Conservation (phyloP, 768 basidiomycete genomes). For the Udeniomyces megalosporus region DNA sequence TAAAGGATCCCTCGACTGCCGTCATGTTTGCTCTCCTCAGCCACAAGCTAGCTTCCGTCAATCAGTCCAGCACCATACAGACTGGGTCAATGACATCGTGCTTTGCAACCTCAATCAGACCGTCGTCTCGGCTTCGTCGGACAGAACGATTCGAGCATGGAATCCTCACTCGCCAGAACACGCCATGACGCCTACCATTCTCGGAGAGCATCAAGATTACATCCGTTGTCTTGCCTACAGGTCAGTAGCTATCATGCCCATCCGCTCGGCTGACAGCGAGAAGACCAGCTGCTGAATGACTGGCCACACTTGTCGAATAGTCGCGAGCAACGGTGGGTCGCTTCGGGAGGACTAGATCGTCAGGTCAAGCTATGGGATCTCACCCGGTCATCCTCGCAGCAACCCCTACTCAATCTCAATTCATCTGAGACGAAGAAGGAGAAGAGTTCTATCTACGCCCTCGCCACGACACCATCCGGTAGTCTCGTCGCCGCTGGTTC, state of each 20-base stretch:
- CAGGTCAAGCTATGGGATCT: conserved; percentile 92
- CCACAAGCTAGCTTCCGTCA: conserved; percentile 55
- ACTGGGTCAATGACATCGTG: conserved; percentile 92
- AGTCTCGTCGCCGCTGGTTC: conserved; percentile 71
- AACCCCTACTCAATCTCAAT: conserved; percentile 25
- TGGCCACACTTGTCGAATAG: conserved; percentile 31
- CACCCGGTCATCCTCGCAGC: conserved; percentile 28
- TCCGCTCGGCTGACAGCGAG: no score
- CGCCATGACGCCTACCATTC: conserved; percentile 15
- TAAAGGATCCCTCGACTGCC: not conserved
- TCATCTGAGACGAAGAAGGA: conserved; percentile 22
- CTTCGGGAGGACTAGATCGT: conserved; percentile 76
- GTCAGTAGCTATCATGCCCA: no score
- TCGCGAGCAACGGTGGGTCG: conserved; percentile 69
- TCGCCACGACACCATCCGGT: conserved; percentile 49
- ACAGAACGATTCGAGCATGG: conserved; percentile 89
- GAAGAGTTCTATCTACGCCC: conserved; percentile 29
- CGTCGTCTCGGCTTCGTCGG: conserved; percentile 85
- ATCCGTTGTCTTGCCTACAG: conserved; percentile 62
- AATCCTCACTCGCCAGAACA: conserved; percentile 49
- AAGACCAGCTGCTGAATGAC: no score
- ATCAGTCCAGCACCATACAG: conserved; percentile 57
- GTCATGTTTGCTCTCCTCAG: not conserved
- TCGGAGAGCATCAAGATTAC: conserved; percentile 72
- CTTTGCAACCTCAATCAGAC: conserved; percentile 87